Evolutionary conservation across 805 yeast species (phyloP).

Genomic region (Metschnikowia reukaufii): DNA sequence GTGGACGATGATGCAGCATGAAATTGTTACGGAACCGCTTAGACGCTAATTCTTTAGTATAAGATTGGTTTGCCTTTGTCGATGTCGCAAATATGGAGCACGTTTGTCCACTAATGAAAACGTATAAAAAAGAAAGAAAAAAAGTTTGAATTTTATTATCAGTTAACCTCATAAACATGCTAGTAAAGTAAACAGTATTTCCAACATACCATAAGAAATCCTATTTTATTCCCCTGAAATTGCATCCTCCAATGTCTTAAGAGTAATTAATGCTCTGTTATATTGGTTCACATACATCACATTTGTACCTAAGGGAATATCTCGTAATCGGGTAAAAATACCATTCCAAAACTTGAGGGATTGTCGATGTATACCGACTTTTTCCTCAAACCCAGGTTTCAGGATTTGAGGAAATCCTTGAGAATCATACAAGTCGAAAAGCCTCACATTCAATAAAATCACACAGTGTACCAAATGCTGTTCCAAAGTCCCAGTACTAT

Average conservation of each 20-base stretch:
- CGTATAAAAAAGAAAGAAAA: too few relatives aligned
- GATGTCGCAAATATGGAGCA: too few relatives aligned
- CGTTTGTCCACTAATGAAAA: too few relatives aligned
- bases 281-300: background rate
- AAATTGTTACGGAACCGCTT: background rate
- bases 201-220: too few relatives aligned
- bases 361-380: background rate
- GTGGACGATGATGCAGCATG: background rate
- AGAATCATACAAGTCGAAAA: background rate
- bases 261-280: background rate
- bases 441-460: background rate
- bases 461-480: background rate
- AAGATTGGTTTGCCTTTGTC: too few relatives aligned
- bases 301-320: background rate
- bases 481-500: background rate
- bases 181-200: too few relatives aligned
- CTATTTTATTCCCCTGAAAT: too few relatives aligned
- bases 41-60: too few relatives aligned
- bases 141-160: too few relatives aligned
- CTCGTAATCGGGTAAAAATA: background rate
- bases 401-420: background rate
- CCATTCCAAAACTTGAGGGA: background rate
- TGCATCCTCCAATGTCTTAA: too few relatives aligned
- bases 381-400: background rate
- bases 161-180: too few relatives aligned